Conservation (phyloP, 2,329 filamentous ascomycete species). For the Sphaerulina vaccinii region DNA sequence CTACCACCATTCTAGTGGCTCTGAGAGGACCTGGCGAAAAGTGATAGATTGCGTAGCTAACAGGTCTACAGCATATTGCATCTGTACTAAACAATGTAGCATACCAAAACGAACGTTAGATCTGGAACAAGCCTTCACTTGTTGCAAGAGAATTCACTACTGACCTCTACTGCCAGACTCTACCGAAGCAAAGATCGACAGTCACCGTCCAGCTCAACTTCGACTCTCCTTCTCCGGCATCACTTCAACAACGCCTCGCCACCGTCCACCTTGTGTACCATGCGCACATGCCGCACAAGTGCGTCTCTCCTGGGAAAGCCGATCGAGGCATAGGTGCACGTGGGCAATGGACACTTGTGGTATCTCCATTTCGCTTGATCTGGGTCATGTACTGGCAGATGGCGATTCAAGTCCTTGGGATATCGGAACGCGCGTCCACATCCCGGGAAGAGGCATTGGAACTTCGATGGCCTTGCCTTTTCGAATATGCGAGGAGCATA, state of each 20-base stretch:
- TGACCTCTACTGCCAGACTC: not conserved
- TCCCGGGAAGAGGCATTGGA: not conserved
- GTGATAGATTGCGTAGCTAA: constrained; percentile 15
- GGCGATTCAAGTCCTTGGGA: not conserved
- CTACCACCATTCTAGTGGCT: constrained; percentile 76
- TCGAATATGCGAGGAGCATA: not conserved
- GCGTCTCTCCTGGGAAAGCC: not conserved
- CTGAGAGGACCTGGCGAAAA: constrained; percentile 31
- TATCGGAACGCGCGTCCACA: not conserved
- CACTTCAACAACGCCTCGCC: not conserved
- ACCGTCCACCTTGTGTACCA: not conserved
- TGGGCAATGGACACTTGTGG: not conserved
- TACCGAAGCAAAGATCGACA: not conserved
- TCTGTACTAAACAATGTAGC: not conserved
- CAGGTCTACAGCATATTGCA: not conserved
- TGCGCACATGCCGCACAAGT: not conserved
- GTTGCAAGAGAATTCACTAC: not conserved
- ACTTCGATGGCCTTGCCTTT: too few relatives aligned
- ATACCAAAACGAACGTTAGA: not conserved
- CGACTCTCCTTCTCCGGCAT: not conserved
- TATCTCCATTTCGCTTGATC: not conserved
- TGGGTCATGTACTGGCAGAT: not conserved
- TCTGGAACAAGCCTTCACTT: not conserved
- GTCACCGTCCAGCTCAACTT: not conserved
- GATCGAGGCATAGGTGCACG: not conserved